Conservation (phyloP, 768 basidiomycete genomes). For the Suillus decipiens region DNA sequence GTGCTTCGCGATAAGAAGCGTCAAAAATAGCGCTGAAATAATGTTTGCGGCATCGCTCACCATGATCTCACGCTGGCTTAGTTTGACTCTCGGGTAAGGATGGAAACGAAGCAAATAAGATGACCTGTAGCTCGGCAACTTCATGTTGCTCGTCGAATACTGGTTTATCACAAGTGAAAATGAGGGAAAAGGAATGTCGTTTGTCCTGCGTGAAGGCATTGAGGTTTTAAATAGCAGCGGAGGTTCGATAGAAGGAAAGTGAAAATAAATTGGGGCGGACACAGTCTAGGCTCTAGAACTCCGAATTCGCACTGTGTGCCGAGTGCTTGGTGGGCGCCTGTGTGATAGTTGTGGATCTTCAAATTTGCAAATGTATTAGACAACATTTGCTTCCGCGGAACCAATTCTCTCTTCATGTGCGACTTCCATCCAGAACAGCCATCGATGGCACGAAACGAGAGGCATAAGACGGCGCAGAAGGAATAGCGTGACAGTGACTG, state of each 20-base stretch:
- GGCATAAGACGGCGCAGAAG: not conserved
- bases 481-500: too few species aligned
- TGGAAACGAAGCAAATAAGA: conserved; percentile 16
- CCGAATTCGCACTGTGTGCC: conserved; percentile 12
- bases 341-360: not conserved
- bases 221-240: conserved; percentile 9
- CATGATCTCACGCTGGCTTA: conserved; percentile 10
- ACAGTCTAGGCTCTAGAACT: not conserved
- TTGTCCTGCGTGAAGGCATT: not conserved
- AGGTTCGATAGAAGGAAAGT: not conserved
- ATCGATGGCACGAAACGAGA: not conserved
- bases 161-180: not conserved
- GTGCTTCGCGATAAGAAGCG: not conserved
- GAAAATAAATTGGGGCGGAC: not conserved
- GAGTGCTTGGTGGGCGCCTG: not conserved
- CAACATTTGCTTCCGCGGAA: conserved; percentile 15
- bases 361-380: not conserved
- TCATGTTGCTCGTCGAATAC: conserved; percentile 1
- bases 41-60: conserved; percentile 5
- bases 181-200: conserved; percentile 3
- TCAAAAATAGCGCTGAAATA: conserved; percentile 1
- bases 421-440: not conserved
- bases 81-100: conserved; percentile 15
- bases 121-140: conserved; percentile 13
- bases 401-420: not conserved